Base-by-base conservation (phyloP, 2,329 filamentous ascomycete species). In the Cryphonectria japonica region DNA sequence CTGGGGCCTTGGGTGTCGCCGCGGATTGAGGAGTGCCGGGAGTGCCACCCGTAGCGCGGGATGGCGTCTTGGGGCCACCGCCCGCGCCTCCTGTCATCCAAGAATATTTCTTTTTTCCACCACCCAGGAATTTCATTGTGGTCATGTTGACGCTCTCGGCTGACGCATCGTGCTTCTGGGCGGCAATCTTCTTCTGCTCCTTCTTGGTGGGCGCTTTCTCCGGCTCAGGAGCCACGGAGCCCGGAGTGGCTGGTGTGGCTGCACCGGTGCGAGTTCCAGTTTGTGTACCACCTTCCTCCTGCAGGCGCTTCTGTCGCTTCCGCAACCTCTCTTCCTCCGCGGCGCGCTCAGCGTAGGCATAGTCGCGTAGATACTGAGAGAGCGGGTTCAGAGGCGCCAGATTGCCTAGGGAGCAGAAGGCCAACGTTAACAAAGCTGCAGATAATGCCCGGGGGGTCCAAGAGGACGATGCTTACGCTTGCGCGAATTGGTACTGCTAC, bases 131-230 rank as follows among this genome's bases (percentile, higher is more conserved):
- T 69, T 92, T 91, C 60, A 94, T 86, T 1, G 87, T 93, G 0
- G 95, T 97, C 69, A 90, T 86, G 78, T 98, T 97, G 37, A 95
- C 94, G 73, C 91, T 92, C 32, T 91, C 89, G 74, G 95, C 94
- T 71, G 91, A 91, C 26, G 92, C 92, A 77, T 97, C 93, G 0
- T 90, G 92, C 32, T 91, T 88, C 76, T 92, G 93, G 72, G 93
- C 91, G 75, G 92, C 87, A 74, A 91, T 92, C 80, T 91, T 93
- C 78, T 92, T 89, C 72, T 85, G 86, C 79, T 97, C 94, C 82
- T 98, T 98, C 85, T 98, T 98, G 5, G 92, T 92, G 67, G 93
- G 86, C 3, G 89, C 86, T 79, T 94, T 95, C 74, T 88, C 86
- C 1, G 84, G 79, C 68, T 92, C 91, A 0, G 90, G 87, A 0